Base-by-base conservation (phyloP, 768 basidiomycete species). In the Hirschioporus abietinus region DNA sequence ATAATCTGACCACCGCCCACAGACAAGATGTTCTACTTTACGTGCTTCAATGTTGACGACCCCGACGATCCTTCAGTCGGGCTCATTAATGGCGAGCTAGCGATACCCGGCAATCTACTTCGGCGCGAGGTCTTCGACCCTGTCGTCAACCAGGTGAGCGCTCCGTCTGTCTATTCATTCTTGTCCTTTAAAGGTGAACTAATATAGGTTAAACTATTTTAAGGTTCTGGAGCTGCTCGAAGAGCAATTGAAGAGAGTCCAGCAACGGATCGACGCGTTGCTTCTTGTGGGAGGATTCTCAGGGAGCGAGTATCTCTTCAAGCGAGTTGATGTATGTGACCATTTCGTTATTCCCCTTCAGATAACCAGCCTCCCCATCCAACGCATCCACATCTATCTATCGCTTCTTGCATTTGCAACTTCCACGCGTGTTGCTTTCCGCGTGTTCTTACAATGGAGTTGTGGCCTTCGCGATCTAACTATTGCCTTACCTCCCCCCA, bases 201-300 rank as follows among this genome's bases (percentile, higher is more conserved):
- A 18, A 24, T 65, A 36, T 52, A 52, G 42, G 42, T 52, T 52
- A 58, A 57, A 7, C 30, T 60, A 57, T 69, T 63, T 65, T 60
- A 72, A 94, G 90, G 92, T 93, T 35, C 77, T 95, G 26, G 84
- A 86, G 25, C 82, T 94, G 71, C 87, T 95, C 71, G 91, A 93
- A 71, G 88, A 88, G 24, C 93, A 94, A 76, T 79, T 87, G 63
- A 78, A 78, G 68, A 85, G 82, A 74, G 81, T 89, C 64, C 84
- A 89, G 73, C 88, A 91, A 72, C 80, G 80, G 60, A 85, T 95
- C 74, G 87, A 95, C 81, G 93, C 93, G 9, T 78, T 96, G 64
- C 85, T 96, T 70, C 86, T 95, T 72, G 93, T 96, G 74, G 93
- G 93, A 77, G 93, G 93, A 65, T 96, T 96, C 76, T 89, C 77